Conservation (phyloP, 1,284 basidiomycete genomes). For the Ustilago bromivora region DNA sequence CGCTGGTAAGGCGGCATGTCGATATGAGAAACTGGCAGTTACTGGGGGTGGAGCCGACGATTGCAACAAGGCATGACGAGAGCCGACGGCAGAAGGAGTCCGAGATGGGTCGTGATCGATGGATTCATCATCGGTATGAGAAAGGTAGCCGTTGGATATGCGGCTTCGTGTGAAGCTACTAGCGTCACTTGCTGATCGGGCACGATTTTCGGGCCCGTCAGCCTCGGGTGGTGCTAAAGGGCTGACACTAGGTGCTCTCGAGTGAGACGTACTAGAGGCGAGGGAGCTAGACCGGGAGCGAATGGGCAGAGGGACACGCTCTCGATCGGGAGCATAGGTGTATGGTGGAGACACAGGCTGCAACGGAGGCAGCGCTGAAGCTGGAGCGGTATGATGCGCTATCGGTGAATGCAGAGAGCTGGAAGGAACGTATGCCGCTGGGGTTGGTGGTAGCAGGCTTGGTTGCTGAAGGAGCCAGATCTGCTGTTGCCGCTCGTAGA, state of each 20-base stretch:
- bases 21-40: not conserved
- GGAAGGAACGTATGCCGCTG: not conserved
- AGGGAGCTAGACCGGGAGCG: constrained; percentile 4
- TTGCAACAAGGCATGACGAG: not conserved
- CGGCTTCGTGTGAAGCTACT: constrained; percentile 50
- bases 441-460: not conserved
- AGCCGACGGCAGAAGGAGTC: not conserved
- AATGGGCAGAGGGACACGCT: not conserved
- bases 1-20: not conserved
- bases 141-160: constrained; percentile 27
- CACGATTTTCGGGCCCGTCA: constrained; percentile 3
- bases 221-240: constrained; percentile 20
- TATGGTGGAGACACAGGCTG: not conserved
- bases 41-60: not conserved
- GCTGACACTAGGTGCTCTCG: constrained; percentile 25
- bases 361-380: not conserved
- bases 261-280: constrained; percentile 6
- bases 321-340: not conserved
- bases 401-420: not conserved
- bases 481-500: constrained; percentile 42
- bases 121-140: constrained; percentile 26
- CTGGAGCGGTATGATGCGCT: not conserved
- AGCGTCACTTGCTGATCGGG: constrained; percentile 37
- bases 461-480: constrained; percentile 29
- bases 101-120: constrained; percentile 6